Evolutionary conservation across 148 eudicot genomes (phyloP).

Genomic region (Camellia japonica): DNA sequence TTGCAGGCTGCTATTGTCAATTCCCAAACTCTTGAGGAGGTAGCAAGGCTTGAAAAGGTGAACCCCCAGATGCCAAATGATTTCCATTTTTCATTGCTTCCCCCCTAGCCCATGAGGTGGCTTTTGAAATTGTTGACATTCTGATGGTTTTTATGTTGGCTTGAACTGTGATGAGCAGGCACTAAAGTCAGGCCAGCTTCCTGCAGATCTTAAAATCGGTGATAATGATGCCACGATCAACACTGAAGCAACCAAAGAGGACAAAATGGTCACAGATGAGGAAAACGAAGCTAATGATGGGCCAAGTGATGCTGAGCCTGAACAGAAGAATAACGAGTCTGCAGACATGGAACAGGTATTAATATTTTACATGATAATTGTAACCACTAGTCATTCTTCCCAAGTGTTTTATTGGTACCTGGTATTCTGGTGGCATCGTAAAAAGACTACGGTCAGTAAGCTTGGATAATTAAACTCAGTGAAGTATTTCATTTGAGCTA

Average conservation of each 20-base stretch:
- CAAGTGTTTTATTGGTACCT: neutral
- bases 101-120: constrained; percentile 1
- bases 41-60: constrained; percentile 98
- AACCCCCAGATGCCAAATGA: neutral
- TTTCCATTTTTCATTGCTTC: neutral
- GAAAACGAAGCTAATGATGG: constrained; percentile 34
- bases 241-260: constrained; percentile 37
- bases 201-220: constrained; percentile 65
- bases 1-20: constrained; percentile 98
- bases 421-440: neutral
- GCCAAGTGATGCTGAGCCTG: constrained; percentile 30
- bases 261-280: constrained; percentile 57
- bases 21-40: constrained; percentile 99
- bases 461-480: neutral
- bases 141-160: constrained; percentile 14
- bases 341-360: constrained; percentile 53
- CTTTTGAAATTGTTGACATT: constrained; percentile 1
- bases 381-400: neutral
- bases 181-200: constrained; percentile 82
- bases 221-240: constrained; percentile 31
- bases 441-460: neutral
- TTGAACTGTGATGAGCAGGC: constrained; percentile 42
- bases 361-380: neutral
- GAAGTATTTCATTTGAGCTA: neutral
- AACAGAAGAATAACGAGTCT: constrained; percentile 35